A percentile compares a stretch with the other conserved stretches of the same genome.
Conservation (phyloP, 192 early-diverging fungal species). For the Rhizoclosmatium sp. region DNA sequence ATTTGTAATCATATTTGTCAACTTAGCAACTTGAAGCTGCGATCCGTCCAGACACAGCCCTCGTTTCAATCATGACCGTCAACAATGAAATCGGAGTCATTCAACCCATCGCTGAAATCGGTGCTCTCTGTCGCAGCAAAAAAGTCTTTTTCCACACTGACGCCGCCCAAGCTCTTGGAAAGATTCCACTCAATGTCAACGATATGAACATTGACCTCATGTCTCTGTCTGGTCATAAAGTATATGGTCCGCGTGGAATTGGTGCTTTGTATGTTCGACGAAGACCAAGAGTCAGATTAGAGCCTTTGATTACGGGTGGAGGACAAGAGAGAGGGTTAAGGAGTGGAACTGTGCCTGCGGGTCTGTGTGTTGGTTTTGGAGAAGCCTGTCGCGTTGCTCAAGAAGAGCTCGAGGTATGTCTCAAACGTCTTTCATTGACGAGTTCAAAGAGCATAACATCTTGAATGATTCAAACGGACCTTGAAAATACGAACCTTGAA, state of each 20-base stretch:
- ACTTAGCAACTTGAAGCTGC: constrained; percentile 72
- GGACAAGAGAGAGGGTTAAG: constrained; percentile 96
- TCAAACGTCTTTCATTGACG: not conserved
- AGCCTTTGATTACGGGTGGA: constrained; percentile 90
- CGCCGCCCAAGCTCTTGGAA: constrained; percentile 95
- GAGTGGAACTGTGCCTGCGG: constrained; percentile 93
- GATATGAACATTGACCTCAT: constrained; percentile 93
- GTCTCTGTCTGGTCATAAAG: constrained; percentile 96
- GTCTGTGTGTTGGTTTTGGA: constrained; percentile 89
- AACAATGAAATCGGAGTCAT: constrained; percentile 99
- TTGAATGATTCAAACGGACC: too few species aligned
- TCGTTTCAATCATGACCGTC: constrained; percentile 96
- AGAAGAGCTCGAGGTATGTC: constrained; percentile 81
- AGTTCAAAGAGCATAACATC: too few species aligned
- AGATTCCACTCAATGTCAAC: constrained; percentile 92
- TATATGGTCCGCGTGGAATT: constrained; percentile 98
- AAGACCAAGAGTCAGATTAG: constrained; percentile 90
- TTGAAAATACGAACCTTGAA: not conserved
- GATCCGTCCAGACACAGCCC: constrained; percentile 87
- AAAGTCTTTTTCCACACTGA: constrained; percentile 98
- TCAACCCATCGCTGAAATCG: constrained; percentile 92
- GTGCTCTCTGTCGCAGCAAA: constrained; percentile 76
- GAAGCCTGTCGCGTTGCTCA: constrained; percentile 81
- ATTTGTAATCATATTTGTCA: constrained; percentile 8
- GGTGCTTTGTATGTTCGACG: constrained; percentile 94